Conservation (phyloP, 306 rosid genomes). For the Cucurbita ficifolia region DNA sequence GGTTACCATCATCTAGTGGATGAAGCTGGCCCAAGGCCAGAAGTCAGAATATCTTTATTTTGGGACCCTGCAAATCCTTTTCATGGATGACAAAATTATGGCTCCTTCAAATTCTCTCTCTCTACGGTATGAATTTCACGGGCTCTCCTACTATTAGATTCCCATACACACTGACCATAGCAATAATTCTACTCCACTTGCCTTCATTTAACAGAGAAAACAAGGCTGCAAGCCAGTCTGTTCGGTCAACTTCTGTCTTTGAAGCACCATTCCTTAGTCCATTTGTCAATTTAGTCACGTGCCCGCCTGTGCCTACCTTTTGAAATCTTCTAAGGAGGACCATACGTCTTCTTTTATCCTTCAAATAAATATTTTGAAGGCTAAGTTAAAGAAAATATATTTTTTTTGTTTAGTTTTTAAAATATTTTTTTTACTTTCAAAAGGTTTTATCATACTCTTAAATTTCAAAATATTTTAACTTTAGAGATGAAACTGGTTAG, state of each 20-base stretch:
- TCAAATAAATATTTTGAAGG: not conserved
- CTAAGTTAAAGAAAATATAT: too few relatives aligned
- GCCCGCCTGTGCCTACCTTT: not conserved
- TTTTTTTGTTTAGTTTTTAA: too few relatives aligned
- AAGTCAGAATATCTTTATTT: not conserved
- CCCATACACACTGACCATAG: slow-evolving; percentile 6
- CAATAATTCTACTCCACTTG: slow-evolving; percentile 11
- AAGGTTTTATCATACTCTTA: too few relatives aligned
- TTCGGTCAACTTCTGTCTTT: slow-evolving; percentile 10
- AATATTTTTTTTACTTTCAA: too few relatives aligned
- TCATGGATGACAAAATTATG: slow-evolving; percentile 27
- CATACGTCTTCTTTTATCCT: not conserved
- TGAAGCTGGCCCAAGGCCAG: not conserved
- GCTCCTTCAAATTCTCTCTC: slow-evolving; percentile 15
- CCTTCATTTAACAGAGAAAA: not conserved
- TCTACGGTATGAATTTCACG: slow-evolving; percentile 6
- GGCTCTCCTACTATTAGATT: slow-evolving; percentile 12
- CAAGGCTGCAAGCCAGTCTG: slow-evolving; percentile 13
- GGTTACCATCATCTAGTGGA: not conserved
- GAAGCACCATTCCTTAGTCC: slow-evolving; percentile 1
- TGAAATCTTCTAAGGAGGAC: not conserved
- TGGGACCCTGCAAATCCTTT: not conserved
- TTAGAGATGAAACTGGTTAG: too few relatives aligned
- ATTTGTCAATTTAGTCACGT: slow-evolving; percentile 3
- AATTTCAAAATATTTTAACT: too few relatives aligned